Conservation (phyloP, 305 asterid species). For the Nicotiana rustica region DNA sequence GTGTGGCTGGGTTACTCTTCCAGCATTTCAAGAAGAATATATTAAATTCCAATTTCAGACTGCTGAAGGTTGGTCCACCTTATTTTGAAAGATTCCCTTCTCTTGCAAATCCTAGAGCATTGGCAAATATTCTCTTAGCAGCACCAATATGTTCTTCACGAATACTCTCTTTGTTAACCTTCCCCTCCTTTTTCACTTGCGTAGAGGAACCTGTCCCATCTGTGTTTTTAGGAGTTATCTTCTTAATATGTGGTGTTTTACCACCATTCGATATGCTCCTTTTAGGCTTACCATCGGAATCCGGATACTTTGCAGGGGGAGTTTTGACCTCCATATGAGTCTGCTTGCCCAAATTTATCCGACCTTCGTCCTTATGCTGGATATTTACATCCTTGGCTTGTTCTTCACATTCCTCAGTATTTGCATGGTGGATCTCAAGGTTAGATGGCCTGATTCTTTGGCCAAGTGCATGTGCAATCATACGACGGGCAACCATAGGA, state of each 20-base stretch:
- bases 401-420: slow-evolving; percentile 42
- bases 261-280: slow-evolving; percentile 40
- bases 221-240: slow-evolving; percentile 40
- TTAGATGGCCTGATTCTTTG: slow-evolving; percentile 54
- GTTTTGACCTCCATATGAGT: slow-evolving; percentile 34
- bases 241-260: slow-evolving; percentile 40
- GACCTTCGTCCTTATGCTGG: slow-evolving; percentile 43
- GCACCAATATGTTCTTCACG: slow-evolving; percentile 83
- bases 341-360: slow-evolving; percentile 36
- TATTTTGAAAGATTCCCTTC: slow-evolving; percentile 50
- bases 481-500: slow-evolving; percentile 85
- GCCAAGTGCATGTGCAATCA: slow-evolving; percentile 95
- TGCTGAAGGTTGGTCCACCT: slow-evolving; percentile 42
- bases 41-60: slow-evolving; percentile 17
- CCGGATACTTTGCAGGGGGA: slow-evolving; percentile 39
- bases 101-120: slow-evolving; percentile 76
- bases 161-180: slow-evolving; percentile 45
- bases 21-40: slow-evolving; percentile 30
- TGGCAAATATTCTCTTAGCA: slow-evolving; percentile 89
- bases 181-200: slow-evolving; percentile 41
- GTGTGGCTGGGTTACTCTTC: slow-evolving; percentile 27
- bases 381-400: slow-evolving; percentile 40
- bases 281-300: slow-evolving; percentile 37
- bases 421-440: slow-evolving; percentile 43
- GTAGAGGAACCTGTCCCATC: slow-evolving; percentile 43